These are phyloP conservation scores for Fusarium sp. DNA, from an alignment of 2,329 filamentous ascomycete genomes.

Conservation along the genomic window DNA sequence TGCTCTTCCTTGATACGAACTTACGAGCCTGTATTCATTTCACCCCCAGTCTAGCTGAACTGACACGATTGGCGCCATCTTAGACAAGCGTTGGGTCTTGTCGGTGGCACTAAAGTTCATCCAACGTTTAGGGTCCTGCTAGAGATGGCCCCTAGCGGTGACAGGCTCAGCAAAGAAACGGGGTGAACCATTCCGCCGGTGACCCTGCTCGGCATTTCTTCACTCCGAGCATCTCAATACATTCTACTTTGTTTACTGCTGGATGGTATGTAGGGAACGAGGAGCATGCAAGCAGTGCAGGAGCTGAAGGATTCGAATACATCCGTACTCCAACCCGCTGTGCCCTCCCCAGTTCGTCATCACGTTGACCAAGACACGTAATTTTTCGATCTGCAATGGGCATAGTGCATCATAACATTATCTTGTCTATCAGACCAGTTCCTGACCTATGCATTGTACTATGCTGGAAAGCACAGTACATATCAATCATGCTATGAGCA, in stretches of 20 bases:
- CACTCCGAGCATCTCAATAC: conserved; percentile 1
- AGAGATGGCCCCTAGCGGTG: conserved; percentile 16
- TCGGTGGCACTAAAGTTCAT: conserved; percentile 21
- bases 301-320: conserved; percentile 7
- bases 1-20: not conserved
- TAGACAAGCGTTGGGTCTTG: conserved; percentile 2
- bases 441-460: conserved; percentile 1
- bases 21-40: not conserved
- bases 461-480: conserved; percentile 1
- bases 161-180: conserved; percentile 16
- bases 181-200: conserved; percentile 32
- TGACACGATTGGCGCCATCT: conserved; percentile 35
- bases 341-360: not conserved
- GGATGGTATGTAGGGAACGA: not conserved
- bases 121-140: conserved; percentile 6
- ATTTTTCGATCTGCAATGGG: conserved; percentile 16
- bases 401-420: not conserved
- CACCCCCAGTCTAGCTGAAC: conserved; percentile 39
- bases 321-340: not conserved
- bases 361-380: conserved; percentile 26
- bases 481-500: conserved; percentile 27
- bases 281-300: not conserved
- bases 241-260: not conserved
- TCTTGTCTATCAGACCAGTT: not conserved
- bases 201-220: conserved; percentile 27